These are phyloP conservation scores for Dothidotthia symphoricarpi DNA, from an alignment of 2,329 filamentous ascomycete species.

Conservation along the genomic window DNA sequence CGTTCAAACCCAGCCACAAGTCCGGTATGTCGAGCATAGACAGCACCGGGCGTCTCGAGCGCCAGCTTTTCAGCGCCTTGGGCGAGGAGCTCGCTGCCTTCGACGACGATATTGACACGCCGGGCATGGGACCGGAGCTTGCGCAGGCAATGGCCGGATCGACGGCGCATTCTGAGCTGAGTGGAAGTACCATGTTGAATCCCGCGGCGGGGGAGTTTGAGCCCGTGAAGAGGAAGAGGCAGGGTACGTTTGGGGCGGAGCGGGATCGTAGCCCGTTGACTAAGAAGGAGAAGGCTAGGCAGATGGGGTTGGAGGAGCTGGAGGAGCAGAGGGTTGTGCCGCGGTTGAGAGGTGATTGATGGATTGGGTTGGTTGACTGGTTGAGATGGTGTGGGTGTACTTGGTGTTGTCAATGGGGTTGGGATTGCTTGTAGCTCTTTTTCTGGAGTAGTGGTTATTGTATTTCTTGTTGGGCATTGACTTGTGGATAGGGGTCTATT, in stretches of 20 bases:
- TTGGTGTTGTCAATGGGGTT: no score
- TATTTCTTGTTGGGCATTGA: no score
- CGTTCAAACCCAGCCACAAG: slow-evolving; percentile 23
- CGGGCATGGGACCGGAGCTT: slow-evolving; percentile 15
- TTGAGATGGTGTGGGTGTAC: no score
- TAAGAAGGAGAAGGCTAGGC: slow-evolving; percentile 25
- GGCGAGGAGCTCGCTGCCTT: slow-evolving; percentile 32
- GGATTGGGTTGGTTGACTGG: neutral
- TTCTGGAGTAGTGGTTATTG: no score
- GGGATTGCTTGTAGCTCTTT: no score
- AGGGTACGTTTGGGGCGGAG: slow-evolving; percentile 21
- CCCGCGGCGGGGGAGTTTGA: slow-evolving; percentile 14
- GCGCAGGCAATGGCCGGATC: slow-evolving; percentile 6
- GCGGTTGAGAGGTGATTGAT: slow-evolving; percentile 11
- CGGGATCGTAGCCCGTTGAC: slow-evolving; percentile 18
- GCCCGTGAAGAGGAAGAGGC: slow-evolving; percentile 30
- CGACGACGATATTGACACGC: slow-evolving; percentile 12
- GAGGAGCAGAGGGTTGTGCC: slow-evolving; percentile 5
- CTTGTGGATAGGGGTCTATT: no score
- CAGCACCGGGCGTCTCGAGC: slow-evolving; percentile 29
- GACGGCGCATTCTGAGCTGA: slow-evolving; percentile 3
- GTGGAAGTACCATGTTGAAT: slow-evolving; percentile 4
- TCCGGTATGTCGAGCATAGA: slow-evolving; percentile 29
- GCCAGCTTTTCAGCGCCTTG: slow-evolving; percentile 31
- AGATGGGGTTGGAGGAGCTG: slow-evolving; percentile 1